Base-by-base conservation (phyloP, 1,139 yeast genomes). In the Candida sp. region DNA sequence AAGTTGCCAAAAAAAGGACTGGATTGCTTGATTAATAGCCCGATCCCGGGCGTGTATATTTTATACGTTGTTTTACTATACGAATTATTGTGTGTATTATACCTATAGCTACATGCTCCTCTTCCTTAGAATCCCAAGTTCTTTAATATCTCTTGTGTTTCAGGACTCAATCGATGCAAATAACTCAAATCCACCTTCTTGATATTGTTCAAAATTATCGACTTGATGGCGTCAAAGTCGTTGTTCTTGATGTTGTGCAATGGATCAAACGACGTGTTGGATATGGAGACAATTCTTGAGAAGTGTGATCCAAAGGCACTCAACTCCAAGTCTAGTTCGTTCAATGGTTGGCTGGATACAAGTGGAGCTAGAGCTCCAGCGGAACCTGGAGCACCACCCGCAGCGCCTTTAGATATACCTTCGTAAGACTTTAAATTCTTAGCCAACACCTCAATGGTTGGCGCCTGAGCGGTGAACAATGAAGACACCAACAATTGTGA, bases 261-360 rank as follows among this genome's bases (percentile, higher is more conserved):
- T 2, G 98, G 97, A 66, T 94, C 98, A 58, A 82, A 79, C 5
- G 85, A 77, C 55, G 79, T 81, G 17, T 72, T 69, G 38, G 82
- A 77, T 44, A 93, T 85, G 2, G 90, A 81, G 2, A 81, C 83
- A 53, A 94, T 75, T 63, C 82, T 86, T 45, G 96, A 89, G 68
- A 84, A 94, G 47, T 86, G 84, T 0, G 97, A 87, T 2, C 98
- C 98, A 70, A 92, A 94, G 1, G 96, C 77, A 28, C 82, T 67
- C 41, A 86, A 85, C 37, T 86, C 90, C 43, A 80, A 68, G 54
- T 86, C 92, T 39, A 83, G 66, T 49, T 85, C 90, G 49, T 80
- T 80, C 42, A 62, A 69, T 51, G 66, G 73, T 34, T 43, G 46
- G 8, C 34, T 33, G 6, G 42, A 26, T 55, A 55, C 48, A 52